Evolutionary conservation across 352 stramenopile genomes (phyloP), one percentile per base, ranked within the genome.

Genomic region (Chrysophaeum taylorii): DNA sequence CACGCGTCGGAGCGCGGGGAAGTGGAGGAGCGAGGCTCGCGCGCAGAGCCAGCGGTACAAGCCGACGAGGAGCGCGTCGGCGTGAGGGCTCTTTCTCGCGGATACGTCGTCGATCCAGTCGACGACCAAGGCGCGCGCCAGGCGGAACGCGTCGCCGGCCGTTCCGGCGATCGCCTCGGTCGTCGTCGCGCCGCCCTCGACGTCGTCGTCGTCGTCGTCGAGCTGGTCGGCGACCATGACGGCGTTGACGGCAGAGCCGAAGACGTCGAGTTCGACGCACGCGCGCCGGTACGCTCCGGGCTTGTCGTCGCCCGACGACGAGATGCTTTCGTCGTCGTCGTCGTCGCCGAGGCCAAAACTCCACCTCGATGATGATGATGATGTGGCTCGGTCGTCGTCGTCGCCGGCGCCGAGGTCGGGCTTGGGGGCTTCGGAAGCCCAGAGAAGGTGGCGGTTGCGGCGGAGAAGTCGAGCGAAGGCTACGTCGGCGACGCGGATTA

Each of bases 1-100:
- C 48, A 96, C 85, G 0, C 90, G 82, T 60, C 97, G 88, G 37
- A 99, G 81, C 14, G 86, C 85, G 4, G 94, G 93, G 71, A 98
- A 92, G 77, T 95, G 95, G 42, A 96, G 84, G 5, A 97, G 72
- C 16, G 89, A 84, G n/a, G 89, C 82, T 0, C 88, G 88, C 31
- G 86, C 93, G 45, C 87, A 94, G 27, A 98, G 70, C 81, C 96
- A 94, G 14, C 93, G 89, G 68, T 98, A 97, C 23, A 98, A 84
- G 72, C 97, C 87, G 70, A 96, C 89, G n/a, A 98, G 82, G 48
- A 98, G 76, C 57, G 93, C 85, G 79, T 98, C 91, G 0, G 94
- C 94, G 69, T 96, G 92, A 41, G 89, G 85, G 73, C 89, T 94
- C 57, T 92, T 87, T 12, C 75, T 88, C 53, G 84, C 75, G 39